Conservation (phyloP, 208 protist genomes). For the Plasmodiophora brassicae region DNA sequence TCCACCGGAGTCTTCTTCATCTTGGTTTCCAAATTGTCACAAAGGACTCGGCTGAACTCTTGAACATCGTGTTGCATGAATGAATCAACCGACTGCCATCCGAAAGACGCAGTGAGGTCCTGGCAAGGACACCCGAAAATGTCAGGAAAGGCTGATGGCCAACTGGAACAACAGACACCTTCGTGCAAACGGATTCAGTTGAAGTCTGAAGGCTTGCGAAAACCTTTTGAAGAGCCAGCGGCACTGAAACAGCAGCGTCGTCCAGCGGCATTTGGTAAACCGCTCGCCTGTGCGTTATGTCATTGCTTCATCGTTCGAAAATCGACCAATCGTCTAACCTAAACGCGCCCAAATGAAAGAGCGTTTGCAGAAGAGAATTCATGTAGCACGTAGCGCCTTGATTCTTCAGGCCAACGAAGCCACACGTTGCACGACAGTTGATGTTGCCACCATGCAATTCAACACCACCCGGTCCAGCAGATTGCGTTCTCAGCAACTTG, state of each 20-base stretch:
- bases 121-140: neutral
- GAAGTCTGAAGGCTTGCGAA: constrained; percentile 72
- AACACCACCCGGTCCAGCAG: neutral
- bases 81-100: constrained; percentile 68
- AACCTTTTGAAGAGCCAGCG: constrained; percentile 73
- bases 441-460: no score
- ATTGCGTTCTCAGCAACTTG: constrained; percentile 16
- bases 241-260: constrained; percentile 49
- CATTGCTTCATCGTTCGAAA: neutral
- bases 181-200: constrained; percentile 61
- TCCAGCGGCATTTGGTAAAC: constrained; percentile 64
- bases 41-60: constrained; percentile 77
- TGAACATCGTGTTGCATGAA: constrained; percentile 79
- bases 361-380: constrained; percentile 75
- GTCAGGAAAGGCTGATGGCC: neutral
- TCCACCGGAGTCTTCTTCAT: constrained; percentile 65
- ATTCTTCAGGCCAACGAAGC: constrained; percentile 75
- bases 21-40: constrained; percentile 77
- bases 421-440: constrained; percentile 63
- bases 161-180: neutral
- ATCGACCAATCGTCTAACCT: constrained; percentile 40
- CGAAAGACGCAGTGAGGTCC: constrained; percentile 75
- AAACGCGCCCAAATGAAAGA: constrained; percentile 70
- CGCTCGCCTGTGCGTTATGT: constrained; percentile 41
- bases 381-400: constrained; percentile 86